Conservation (phyloP, 163 green algal genomes). For the Scenedesmus sp. region DNA sequence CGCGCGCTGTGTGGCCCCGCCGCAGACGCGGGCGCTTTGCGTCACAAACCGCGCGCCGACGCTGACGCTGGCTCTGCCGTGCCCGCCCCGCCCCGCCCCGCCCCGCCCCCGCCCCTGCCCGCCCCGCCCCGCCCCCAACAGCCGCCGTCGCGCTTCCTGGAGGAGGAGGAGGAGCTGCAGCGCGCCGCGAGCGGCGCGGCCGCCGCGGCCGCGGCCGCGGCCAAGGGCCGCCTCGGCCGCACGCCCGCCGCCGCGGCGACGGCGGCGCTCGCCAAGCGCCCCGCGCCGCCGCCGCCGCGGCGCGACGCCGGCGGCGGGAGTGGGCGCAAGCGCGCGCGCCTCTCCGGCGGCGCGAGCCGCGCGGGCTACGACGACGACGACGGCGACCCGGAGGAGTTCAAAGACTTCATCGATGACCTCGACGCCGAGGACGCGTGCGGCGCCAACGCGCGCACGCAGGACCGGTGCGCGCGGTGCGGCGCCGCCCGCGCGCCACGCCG, state of each 20-base stretch:
- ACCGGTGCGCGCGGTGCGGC: too few species aligned
- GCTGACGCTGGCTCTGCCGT: too few species aligned
- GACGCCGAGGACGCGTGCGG: slow-evolving; percentile 31
- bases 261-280: neutral
- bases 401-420: neutral
- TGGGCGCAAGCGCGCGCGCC: neutral
- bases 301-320: neutral
- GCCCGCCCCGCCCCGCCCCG: too few species aligned
- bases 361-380: neutral
- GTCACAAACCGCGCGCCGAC: too few species aligned
- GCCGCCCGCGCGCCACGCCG: too few species aligned
- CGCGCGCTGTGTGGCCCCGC: too few species aligned
- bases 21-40: too few species aligned
- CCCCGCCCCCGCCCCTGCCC: neutral
- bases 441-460: neutral
- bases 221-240: too few species aligned
- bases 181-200: neutral
- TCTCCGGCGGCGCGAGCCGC: neutral
- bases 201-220: slow-evolving; percentile 1
- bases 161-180: slow-evolving; percentile 14
- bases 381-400: neutral
- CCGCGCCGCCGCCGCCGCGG: neutral
- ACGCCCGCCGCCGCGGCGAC: too few species aligned
- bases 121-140: neutral
- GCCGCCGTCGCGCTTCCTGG: slow-evolving; percentile 16